phyloP scores from a whole-genome alignment of 148 eudicot genomes.

The Fagopyrum tataricum region DNA sequence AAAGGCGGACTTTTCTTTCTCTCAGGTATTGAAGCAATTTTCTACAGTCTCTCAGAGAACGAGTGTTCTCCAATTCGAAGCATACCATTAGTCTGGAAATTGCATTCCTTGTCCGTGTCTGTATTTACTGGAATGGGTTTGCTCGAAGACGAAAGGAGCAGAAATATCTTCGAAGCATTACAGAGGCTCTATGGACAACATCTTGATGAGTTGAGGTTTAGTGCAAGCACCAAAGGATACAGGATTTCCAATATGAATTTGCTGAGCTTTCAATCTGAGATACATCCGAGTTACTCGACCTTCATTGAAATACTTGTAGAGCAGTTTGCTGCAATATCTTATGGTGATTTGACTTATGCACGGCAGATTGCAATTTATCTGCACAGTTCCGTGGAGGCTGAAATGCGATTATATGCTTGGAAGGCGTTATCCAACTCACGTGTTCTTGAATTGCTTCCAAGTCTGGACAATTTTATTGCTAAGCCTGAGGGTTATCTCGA shows the following conservation, averaged over 20 bases:
- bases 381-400: conserved; percentile 54
- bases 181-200: conserved; percentile 62
- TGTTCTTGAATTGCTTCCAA: conserved; percentile 84
- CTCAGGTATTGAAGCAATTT: conserved; percentile 74
- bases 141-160: conserved; percentile 71
- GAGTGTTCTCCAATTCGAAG: conserved; percentile 30
- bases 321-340: conserved; percentile 83
- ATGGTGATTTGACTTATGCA: conserved; percentile 68
- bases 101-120: conserved; percentile 71
- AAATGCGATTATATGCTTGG: conserved; percentile 76
- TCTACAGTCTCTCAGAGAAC: conserved; percentile 30
- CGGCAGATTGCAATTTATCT: conserved; percentile 76
- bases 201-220: conserved; percentile 38
- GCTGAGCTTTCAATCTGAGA: conserved; percentile 57
- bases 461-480: conserved; percentile 49
- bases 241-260: conserved; percentile 17
- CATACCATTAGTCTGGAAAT: conserved; percentile 71
- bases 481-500: conserved; percentile 69
- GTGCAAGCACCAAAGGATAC: conserved; percentile 21
- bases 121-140: conserved; percentile 64
- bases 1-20: conserved; percentile 80
- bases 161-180: conserved; percentile 54
- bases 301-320: conserved; percentile 77
- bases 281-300: conserved; percentile 71
- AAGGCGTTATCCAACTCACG: conserved; percentile 60